phyloP scores from a whole-genome alignment of 148 eudicot species.

The Silene uniflora region DNA sequence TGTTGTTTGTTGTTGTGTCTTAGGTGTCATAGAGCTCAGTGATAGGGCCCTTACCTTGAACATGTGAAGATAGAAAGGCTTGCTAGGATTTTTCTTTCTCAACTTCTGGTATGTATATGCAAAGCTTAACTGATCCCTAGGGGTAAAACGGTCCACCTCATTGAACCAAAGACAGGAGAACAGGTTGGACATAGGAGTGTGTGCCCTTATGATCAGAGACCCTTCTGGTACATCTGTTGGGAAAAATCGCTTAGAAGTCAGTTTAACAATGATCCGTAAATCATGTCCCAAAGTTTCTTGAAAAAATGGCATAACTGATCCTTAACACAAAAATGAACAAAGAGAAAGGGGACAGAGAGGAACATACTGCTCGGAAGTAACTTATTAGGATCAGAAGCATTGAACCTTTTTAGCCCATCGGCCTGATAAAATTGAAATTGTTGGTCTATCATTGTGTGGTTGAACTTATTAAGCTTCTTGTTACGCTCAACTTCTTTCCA shows the following conservation, averaged over 20 bases:
- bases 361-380: conserved; percentile 89
- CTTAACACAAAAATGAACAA: conserved; percentile 2
- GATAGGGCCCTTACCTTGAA: conserved; percentile 64
- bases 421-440: conserved; percentile 92
- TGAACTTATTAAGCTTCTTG: conserved; percentile 93
- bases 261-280: not conserved
- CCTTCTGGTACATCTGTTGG: conserved; percentile 99
- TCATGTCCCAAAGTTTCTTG: conserved; percentile 1
- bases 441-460: conserved; percentile 79
- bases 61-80: conserved; percentile 88
- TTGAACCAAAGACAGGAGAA: conserved; percentile 98
- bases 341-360: conserved; percentile 8
- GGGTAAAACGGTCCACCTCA: conserved; percentile 96
- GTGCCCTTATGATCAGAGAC: conserved; percentile 90
- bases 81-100: conserved; percentile 77
- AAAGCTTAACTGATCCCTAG: conserved; percentile 97
- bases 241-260: conserved; percentile 13
- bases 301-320: not conserved
- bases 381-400: conserved; percentile 74
- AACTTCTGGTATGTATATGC: conserved; percentile 93
- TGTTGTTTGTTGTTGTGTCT: not conserved
- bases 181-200: conserved; percentile 97
- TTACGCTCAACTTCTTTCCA: conserved; percentile 99
- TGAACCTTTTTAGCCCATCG: conserved; percentile 83
- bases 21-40: not conserved